These are phyloP conservation scores for Scheffersomyces segobiensis DNA, from an alignment of 1,139 yeast genomes.

Conservation along the genomic window DNA sequence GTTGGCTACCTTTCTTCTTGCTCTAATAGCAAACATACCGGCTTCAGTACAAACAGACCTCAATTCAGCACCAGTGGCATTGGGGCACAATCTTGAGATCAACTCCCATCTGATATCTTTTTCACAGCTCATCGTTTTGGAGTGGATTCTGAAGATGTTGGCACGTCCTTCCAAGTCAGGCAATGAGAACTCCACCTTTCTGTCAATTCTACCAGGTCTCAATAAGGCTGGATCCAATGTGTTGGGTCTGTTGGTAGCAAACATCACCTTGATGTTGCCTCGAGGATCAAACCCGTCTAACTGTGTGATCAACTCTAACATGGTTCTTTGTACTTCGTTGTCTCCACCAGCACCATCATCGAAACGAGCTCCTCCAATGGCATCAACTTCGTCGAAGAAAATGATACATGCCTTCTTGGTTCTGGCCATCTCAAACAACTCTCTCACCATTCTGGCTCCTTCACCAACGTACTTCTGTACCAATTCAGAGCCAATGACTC, in stretches of 20 bases:
- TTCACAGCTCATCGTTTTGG: slow-evolving; percentile 96
- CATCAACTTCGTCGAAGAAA: slow-evolving; percentile 95
- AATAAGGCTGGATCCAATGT: slow-evolving; percentile 96
- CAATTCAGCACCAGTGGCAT: slow-evolving; percentile 97
- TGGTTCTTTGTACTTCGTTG: slow-evolving; percentile 97
- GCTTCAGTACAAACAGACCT: slow-evolving; percentile 29
- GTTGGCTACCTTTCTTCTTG: slow-evolving; percentile 95
- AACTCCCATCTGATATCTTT: slow-evolving; percentile 98
- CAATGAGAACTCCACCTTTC: slow-evolving; percentile 93
- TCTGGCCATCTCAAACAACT: slow-evolving; percentile 97
- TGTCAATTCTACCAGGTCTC: slow-evolving; percentile 97
- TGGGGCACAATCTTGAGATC: slow-evolving; percentile 94
- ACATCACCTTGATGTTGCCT: slow-evolving; percentile 98
- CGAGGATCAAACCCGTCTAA: slow-evolving; percentile 98
- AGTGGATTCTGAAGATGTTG: slow-evolving; percentile 92
- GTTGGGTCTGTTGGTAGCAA: slow-evolving; percentile 97
- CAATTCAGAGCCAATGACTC: slow-evolving; percentile 96
- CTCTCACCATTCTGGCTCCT: slow-evolving; percentile 99
- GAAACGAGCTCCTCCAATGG: slow-evolving; percentile 97
- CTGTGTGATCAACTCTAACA: slow-evolving; percentile 96
- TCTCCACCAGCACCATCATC: slow-evolving; percentile 99
- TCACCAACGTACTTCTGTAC: slow-evolving; percentile 99
- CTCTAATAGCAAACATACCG: slow-evolving; percentile 98
- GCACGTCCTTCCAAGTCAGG: slow-evolving; percentile 98
- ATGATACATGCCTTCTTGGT: slow-evolving; percentile 96